Evolutionary conservation across 495 filamentous ascomycete genomes (phyloP).

Genomic region (Neurospora sp.): DNA sequence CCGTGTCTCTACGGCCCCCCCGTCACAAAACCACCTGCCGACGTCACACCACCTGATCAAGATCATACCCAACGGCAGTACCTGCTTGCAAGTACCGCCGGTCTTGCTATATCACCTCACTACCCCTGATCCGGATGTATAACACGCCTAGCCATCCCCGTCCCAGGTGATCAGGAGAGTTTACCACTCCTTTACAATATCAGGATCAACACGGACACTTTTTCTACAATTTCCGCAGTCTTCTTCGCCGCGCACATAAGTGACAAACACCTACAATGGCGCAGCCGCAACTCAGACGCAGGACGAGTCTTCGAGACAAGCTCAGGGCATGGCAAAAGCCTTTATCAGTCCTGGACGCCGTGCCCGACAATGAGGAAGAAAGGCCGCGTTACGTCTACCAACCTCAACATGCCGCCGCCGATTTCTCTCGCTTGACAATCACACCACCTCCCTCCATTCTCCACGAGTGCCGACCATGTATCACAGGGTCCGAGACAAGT

Average conservation of each 20-base stretch:
- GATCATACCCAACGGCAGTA: neutral
- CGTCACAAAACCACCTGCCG: neutral
- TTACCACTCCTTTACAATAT: neutral
- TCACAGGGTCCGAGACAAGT: neutral
- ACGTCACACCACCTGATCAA: neutral
- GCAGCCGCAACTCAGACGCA: constrained; percentile 15
- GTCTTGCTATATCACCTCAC: neutral
- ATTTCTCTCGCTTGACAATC: constrained; percentile 15
- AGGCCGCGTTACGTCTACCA: constrained; percentile 14
- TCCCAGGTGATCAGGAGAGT: neutral
- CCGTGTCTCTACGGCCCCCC: neutral
- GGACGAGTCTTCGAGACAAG: constrained; percentile 16
- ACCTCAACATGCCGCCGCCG: constrained; percentile 22
- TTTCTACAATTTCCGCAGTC: neutral
- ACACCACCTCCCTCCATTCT: neutral
- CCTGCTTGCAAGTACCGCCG: neutral
- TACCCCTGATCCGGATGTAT: neutral
- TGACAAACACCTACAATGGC: neutral
- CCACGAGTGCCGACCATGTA: neutral
- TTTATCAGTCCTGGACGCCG: neutral
- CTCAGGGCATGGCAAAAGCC: constrained; percentile 14
- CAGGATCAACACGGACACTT: neutral
- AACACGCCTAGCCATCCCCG: neutral
- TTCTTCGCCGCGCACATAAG: neutral
- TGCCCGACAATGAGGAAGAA: constrained; percentile 3